Conservation (phyloP, 2,329 filamentous ascomycete species). For the Nothomitra cinnamomea region DNA sequence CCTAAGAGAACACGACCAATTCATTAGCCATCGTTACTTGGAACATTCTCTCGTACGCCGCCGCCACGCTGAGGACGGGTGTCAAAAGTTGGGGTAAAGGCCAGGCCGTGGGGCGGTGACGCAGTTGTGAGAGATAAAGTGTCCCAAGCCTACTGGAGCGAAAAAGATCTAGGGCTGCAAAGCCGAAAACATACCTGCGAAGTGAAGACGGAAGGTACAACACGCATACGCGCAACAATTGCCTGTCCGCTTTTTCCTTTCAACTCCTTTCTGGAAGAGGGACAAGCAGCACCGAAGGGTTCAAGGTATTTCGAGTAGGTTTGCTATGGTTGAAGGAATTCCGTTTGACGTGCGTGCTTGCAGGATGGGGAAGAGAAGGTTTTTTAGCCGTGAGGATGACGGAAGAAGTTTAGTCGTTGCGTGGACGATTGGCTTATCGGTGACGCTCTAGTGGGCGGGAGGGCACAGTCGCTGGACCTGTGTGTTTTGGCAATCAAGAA, state of each 20-base stretch:
- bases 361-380: not conserved
- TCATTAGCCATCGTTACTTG: conserved; percentile 16
- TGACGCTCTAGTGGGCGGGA: not conserved
- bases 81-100: not conserved
- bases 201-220: conserved; percentile 33
- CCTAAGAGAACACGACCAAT: conserved; percentile 22
- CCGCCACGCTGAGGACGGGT: too few relatives aligned
- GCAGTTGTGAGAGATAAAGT: conserved; percentile 16
- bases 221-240: conserved; percentile 24
- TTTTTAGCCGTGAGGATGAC: not conserved
- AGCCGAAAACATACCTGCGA: conserved; percentile 29
- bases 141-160: not conserved
- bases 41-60: too few relatives aligned
- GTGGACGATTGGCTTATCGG: not conserved
- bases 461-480: too few relatives aligned
- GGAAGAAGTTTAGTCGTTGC: too few relatives aligned
- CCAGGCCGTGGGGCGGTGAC: conserved; percentile 8
- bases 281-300: not conserved
- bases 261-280: not conserved
- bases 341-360: too few relatives aligned
- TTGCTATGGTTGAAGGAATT: not conserved
- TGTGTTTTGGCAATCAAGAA: too few relatives aligned
- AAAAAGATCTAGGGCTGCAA: not conserved
- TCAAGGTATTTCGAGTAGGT: not conserved
- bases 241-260: not conserved